Base-by-base conservation (phyloP, 1,284 basidiomycete genomes). In the Thecaphora thlaspeos region DNA sequence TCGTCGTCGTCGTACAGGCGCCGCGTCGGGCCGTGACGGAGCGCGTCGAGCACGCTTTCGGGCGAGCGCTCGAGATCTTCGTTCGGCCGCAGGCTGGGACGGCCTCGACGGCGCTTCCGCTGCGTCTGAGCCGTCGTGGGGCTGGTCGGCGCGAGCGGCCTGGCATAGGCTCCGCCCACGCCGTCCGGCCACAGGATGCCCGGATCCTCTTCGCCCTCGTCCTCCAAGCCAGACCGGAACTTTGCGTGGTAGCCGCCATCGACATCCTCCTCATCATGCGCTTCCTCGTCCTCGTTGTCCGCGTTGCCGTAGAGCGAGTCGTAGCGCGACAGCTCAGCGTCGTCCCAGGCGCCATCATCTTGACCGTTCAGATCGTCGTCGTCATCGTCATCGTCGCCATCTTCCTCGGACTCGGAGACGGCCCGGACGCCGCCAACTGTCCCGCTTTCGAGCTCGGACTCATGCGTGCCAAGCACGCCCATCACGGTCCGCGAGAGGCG, bases 341-440 rank as follows among this genome's bases (percentile, higher is more conserved):
- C 2, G n/a, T 41, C 39, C 10, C 38, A 39, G 10, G 40, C 15
- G 2, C 44, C 30, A 18, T 43, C 47, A 0, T 44, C 41, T 18
- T 40, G 38, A 15, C 18, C 36, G 22, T 55, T 28, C 1, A 38
- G 15, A 23, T 48, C 48, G 46, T 34, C 49, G 19, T 50, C 45
- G 4, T 44, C 48, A 1, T 23, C 21, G 14, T 37, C 46, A 14
- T 45, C 36, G 1, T 45, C 48, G n/a, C 52, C 34, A n/a, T 55
- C 52, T 9, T 68, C 61, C 12, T 64, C 60, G 2, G 56, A 55
- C n/a, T 68, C 61, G 8, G 38, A 48, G 17, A 45, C 51, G 32
- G 71, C 67, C 17, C 51, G 52, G 1, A 73, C 56, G 19, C 68
- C 68, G n/a, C 65, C 64, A 4, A 66, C 51, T 2, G 69, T 61